These are phyloP conservation scores for Aspergillus ochraceus DNA, from an alignment of 2,329 filamentous ascomycete species.

Conservation along the genomic window DNA sequence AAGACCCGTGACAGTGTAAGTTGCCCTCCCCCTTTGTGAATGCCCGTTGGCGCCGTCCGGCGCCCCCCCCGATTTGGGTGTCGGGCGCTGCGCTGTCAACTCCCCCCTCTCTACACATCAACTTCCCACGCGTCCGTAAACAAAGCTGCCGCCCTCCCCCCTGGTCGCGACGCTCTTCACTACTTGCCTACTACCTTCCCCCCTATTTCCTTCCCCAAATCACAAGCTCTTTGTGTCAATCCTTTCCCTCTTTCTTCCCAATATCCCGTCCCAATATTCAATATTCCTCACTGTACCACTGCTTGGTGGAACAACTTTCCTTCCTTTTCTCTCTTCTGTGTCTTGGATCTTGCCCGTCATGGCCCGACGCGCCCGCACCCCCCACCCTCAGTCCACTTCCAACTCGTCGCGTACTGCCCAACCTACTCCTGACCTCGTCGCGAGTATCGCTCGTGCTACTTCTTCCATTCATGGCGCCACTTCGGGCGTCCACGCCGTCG, in stretches of 20 bases:
- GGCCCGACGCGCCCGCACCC: conserved; percentile 2
- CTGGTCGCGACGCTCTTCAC: not conserved
- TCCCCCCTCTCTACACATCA: not conserved
- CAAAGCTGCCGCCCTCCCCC: not conserved
- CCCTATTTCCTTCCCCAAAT: not conserved
- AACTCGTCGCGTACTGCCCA: conserved; percentile 4
- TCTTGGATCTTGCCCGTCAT: not conserved
- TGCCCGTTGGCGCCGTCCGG: not conserved
- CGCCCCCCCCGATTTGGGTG: conserved; percentile 4
- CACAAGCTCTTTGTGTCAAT: not conserved
- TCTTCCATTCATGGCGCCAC: conserved; percentile 9
- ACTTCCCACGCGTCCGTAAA: conserved; percentile 15
- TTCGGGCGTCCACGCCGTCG: conserved; percentile 6
- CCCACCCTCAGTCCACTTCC: not conserved
- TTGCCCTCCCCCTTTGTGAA: conserved; percentile 20
- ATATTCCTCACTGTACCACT: not conserved
- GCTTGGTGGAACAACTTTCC: not conserved
- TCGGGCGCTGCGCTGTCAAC: not conserved
- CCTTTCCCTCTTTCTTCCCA: not conserved
- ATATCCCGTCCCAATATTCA: not conserved
- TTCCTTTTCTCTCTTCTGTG: not conserved
- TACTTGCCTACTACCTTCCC: not conserved
- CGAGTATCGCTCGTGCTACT: conserved; percentile 9
- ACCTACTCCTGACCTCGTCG: conserved; percentile 9
- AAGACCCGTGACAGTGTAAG: conserved; percentile 80